Evolutionary conservation across 176 grass and related monocot genomes (phyloP).

Genomic region (Rhynchospora breviuscula): DNA sequence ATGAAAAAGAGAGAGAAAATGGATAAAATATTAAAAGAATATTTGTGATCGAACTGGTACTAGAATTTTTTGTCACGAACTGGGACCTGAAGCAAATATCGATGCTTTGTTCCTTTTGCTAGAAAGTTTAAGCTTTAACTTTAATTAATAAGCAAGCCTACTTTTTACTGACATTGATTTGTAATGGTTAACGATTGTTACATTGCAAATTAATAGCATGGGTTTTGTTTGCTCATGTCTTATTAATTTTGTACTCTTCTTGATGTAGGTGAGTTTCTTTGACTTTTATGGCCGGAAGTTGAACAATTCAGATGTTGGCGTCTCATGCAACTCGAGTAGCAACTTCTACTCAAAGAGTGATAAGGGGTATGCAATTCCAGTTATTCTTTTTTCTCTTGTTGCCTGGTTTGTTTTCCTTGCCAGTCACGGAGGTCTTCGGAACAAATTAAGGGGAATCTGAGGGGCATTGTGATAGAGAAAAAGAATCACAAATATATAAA

Average conservation of each 20-base stretch:
- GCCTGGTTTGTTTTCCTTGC: background rate
- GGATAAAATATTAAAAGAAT: background rate
- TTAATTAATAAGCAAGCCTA: background rate
- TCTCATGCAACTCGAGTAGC: slow-evolving; percentile 74
- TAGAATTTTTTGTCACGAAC: background rate
- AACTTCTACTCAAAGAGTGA: slow-evolving; percentile 71
- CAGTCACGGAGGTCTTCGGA: background rate
- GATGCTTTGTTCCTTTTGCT: background rate
- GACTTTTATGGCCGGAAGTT: slow-evolving; percentile 91
- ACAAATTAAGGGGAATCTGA: background rate
- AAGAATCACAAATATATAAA: background rate
- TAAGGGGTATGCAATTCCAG: slow-evolving; percentile 47
- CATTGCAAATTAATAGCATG: background rate
- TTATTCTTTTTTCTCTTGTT: background rate
- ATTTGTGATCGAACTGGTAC: background rate
- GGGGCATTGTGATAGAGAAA: background rate
- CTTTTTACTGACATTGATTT: background rate
- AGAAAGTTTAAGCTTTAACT: background rate
- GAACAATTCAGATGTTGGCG: slow-evolving; percentile 71
- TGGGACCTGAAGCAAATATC: too few relatives aligned
- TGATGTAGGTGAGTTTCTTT: slow-evolving; percentile 77
- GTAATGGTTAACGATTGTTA: background rate
- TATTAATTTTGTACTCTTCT: slow-evolving; percentile 19
- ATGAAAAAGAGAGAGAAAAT: background rate
- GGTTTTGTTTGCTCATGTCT: background rate